Conservation (phyloP, 2,329 filamentous ascomycete genomes). For the Cladosporium sp. region DNA sequence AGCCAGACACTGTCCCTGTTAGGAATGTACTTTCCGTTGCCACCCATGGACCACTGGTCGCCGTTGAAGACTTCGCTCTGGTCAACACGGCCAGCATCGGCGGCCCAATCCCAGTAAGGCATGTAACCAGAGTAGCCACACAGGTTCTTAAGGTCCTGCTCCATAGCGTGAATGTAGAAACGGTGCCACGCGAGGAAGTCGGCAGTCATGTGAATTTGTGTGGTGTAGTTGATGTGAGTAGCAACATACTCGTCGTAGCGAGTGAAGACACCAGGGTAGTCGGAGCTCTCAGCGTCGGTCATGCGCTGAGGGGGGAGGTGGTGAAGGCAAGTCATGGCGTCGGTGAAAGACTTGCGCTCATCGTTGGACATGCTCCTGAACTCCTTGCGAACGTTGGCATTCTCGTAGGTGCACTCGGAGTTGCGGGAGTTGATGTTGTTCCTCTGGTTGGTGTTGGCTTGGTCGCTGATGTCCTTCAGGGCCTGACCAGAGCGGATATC, state of each 20-base stretch:
- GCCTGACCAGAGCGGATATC: conserved; percentile 17
- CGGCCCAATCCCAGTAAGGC: conserved; percentile 51
- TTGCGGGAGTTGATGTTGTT: conserved; percentile 10
- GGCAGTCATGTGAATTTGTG: conserved; percentile 20
- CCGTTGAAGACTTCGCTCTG: conserved; percentile 52
- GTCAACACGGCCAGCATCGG: conserved; percentile 35
- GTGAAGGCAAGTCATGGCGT: conserved; percentile 19
- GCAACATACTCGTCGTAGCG: conserved; percentile 21
- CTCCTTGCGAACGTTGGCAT: conserved; percentile 13
- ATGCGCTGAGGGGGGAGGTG: conserved; percentile 14
- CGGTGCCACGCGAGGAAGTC: conserved; percentile 36
- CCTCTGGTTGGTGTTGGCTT: conserved; percentile 9
- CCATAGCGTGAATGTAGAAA: conserved; percentile 35
- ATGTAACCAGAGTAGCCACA: conserved; percentile 36
- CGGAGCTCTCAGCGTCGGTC: not conserved
- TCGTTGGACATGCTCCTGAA: conserved; percentile 13
- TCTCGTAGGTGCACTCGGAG: conserved; percentile 17
- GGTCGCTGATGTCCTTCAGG: conserved; percentile 12
- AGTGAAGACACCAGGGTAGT: conserved; percentile 16
- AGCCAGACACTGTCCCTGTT: conserved; percentile 22
- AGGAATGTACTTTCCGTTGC: conserved; percentile 19
- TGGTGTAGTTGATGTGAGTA: conserved; percentile 18
- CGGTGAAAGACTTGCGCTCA: conserved; percentile 16
- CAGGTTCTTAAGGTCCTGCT: conserved; percentile 33
- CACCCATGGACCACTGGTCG: conserved; percentile 37